A percentile compares a stretch with the other conserved stretches of the same genome.
phyloP scores from a whole-genome alignment of 2,329 filamentous ascomycete species.

The Phoma herbarum region DNA sequence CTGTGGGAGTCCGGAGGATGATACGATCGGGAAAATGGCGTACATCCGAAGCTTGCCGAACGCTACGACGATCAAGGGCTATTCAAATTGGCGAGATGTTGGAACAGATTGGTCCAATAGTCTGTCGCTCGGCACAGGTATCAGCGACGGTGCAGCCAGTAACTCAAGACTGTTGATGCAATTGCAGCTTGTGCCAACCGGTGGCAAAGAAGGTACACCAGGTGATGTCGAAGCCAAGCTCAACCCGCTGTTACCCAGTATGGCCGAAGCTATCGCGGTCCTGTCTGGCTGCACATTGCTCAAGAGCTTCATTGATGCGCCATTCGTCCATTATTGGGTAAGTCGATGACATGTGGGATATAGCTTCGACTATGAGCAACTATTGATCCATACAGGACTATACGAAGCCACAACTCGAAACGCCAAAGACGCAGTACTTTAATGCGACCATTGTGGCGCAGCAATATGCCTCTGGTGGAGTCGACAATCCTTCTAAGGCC shows the following conservation, averaged over 20 bases:
- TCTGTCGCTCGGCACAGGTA: slow-evolving; percentile 55
- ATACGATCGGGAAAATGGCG: slow-evolving; percentile 57
- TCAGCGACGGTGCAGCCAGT: slow-evolving; percentile 54
- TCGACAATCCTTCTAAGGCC: slow-evolving; percentile 66
- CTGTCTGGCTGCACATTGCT: slow-evolving; percentile 73
- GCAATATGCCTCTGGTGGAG: slow-evolving; percentile 74
- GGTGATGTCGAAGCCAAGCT: slow-evolving; percentile 47
- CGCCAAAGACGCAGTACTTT: slow-evolving; percentile 61
- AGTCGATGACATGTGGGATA: slow-evolving; percentile 8
- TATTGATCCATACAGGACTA: no score
- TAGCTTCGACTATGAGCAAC: no score
- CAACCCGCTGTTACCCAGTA: slow-evolving; percentile 65
- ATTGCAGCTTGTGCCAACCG: slow-evolving; percentile 48
- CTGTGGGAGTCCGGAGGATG: slow-evolving; percentile 63
- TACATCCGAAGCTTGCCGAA: slow-evolving; percentile 63
- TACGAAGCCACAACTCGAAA: no score
- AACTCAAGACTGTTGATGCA: slow-evolving; percentile 57
- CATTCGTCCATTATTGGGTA: slow-evolving; percentile 64
- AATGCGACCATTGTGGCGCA: slow-evolving; percentile 70
- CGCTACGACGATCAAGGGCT: slow-evolving; percentile 63
- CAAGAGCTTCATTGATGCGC: slow-evolving; percentile 65
- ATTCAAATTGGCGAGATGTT: slow-evolving; percentile 56
- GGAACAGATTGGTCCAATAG: slow-evolving; percentile 55
- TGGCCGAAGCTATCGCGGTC: slow-evolving; percentile 78
- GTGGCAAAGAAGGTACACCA: no score